Conservation (phyloP, 176 grass and related monocot species). For the Bonia amplexicaulis region DNA sequence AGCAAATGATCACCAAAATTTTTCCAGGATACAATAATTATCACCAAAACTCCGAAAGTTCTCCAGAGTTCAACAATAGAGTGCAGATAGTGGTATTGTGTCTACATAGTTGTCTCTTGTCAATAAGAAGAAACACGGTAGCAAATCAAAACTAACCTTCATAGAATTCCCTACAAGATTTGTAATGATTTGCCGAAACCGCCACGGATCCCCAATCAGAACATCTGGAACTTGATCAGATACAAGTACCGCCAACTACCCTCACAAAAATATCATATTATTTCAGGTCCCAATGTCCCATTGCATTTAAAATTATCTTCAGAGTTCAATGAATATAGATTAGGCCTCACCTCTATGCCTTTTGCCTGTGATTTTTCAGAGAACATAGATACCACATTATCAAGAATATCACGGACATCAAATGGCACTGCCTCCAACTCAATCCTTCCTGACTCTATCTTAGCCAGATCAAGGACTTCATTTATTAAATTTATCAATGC, state of each 20-base stretch:
- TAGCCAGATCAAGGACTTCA: constrained; percentile 84
- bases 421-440: constrained; percentile 73
- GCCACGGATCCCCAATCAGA: constrained; percentile 59
- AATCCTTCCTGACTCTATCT: constrained; percentile 79
- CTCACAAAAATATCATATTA: constrained; percentile 13
- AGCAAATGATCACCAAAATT: background rate
- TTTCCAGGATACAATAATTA: too few species aligned
- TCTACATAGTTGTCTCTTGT: background rate
- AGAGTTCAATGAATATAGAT: background rate
- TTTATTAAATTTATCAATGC: constrained; percentile 74
- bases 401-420: constrained; percentile 71
- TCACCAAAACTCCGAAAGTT: background rate
- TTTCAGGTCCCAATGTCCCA: background rate
- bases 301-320: constrained; percentile 6
- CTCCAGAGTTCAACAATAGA: background rate
- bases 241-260: constrained; percentile 61
- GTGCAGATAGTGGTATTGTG: background rate
- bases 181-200: constrained; percentile 71
- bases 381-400: constrained; percentile 75
- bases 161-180: constrained; percentile 85
- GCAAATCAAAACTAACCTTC: constrained; percentile 50
- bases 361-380: constrained; percentile 74
- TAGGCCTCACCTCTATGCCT: constrained; percentile 59
- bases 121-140: background rate
- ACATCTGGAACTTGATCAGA: constrained; percentile 65